These are phyloP conservation scores for Ophiocordyceps polyrhachis-furcata DNA, from an alignment of 2,329 filamentous ascomycete genomes.

Conservation along the genomic window DNA sequence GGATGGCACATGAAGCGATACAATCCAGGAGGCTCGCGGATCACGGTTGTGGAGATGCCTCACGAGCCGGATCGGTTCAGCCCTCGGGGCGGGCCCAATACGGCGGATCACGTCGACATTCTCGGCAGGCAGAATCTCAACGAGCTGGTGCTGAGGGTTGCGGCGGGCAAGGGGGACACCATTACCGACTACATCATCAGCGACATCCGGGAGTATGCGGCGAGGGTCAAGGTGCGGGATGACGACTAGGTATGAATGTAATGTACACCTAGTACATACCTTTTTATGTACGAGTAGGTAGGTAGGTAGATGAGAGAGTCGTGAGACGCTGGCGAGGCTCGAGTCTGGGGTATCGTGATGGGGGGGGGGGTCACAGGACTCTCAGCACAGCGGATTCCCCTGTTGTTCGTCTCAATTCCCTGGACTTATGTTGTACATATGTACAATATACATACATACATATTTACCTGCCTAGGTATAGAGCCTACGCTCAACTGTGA, in stretches of 20 bases:
- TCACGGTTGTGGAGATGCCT: slow-evolving; percentile 87
- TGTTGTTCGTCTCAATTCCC: too few relatives aligned
- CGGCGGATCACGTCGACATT: slow-evolving; percentile 91
- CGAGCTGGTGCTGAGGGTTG: slow-evolving; percentile 72
- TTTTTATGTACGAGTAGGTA: not conserved
- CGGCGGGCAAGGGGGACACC: slow-evolving; percentile 62
- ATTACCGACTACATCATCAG: slow-evolving; percentile 66
- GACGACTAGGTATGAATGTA: too few relatives aligned
- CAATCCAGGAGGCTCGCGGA: slow-evolving; percentile 65
- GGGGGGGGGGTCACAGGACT: not conserved
- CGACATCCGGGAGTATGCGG: slow-evolving; percentile 65
- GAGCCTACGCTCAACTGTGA: too few relatives aligned
- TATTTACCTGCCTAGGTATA: too few relatives aligned
- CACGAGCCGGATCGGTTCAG: slow-evolving; percentile 90
- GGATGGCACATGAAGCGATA: slow-evolving; percentile 90
- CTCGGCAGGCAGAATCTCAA: slow-evolving; percentile 77
- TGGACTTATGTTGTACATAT: too few relatives aligned
- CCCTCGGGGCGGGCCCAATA: slow-evolving; percentile 51
- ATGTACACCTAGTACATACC: too few relatives aligned
- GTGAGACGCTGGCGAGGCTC: not conserved
- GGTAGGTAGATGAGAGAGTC: not conserved
- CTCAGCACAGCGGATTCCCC: not conserved
- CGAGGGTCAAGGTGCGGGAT: slow-evolving; percentile 67
- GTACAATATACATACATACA: too few relatives aligned
- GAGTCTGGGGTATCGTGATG: not conserved